Base-by-base conservation (phyloP, 2,329 filamentous ascomycete species). In the Rutstroemia sp. region DNA sequence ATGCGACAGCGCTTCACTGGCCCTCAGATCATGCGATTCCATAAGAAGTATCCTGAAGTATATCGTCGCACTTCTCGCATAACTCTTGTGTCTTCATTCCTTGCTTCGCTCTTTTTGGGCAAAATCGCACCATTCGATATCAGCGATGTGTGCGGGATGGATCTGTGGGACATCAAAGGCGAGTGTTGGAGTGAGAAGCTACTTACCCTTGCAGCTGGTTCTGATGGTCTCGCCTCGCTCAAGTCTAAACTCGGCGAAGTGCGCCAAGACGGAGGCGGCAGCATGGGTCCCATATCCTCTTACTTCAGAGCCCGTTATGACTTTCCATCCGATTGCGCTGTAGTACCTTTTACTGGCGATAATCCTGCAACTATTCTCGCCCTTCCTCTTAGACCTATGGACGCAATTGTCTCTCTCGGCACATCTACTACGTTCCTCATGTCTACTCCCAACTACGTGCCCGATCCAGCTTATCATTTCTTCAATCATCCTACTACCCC, bases 371-470 rank as follows among this genome's bases (percentile, higher is more conserved):
- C 94, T 0, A 96, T 99, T 66, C 85, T 97, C 34, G 88, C 91
- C 1, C 80, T 97, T 18, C 94, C 94, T 3, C 79, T 97, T 42
- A 85, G 88, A 5, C 86, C 91, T 1, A 85, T 90, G 38, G 94
- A 97, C 68, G 92, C 92, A 61, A 96, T 97, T 70, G 91, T 97
- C 39, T 95, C 89, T 7, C 81, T 99, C 7, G 94, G 94, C 58
- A 99, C 94, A 0, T 95, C 89, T 30, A 96, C 92, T 1, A 99
- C 94, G 3, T 96, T 97, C 77, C 82, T 99, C 59, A 97, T 97
- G 92, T 91, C 88, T 67, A 97, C 94, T 4, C 85, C 90, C n/a
- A 79, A 82, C 66, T 97, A 96, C 79, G 86, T 86, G 70, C 90
- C 94, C 2, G 87, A 96, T 68, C 88, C 90, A 3, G 83, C 88